phyloP scores from a whole-genome alignment of 2,329 filamentous ascomycete genomes.

The Penicillium sp. region DNA sequence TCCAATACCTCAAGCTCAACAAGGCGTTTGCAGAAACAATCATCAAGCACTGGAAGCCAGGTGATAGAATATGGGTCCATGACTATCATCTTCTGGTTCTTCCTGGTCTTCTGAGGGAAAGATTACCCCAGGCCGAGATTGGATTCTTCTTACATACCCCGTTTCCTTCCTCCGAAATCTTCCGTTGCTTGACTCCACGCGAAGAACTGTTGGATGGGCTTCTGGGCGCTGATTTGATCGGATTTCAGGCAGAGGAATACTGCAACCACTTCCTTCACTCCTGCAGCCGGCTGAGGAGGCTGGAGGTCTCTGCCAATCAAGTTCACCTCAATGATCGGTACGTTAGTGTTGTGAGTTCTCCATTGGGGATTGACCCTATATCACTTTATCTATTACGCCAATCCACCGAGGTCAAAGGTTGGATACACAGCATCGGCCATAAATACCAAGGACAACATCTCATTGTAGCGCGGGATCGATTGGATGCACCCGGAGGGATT shows the following conservation, averaged over 20 bases:
- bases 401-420: conserved; percentile 69
- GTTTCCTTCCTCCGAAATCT: conserved; percentile 93
- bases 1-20: conserved; percentile 88
- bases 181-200: conserved; percentile 80
- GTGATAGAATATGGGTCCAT: conserved; percentile 89
- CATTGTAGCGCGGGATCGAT: conserved; percentile 89
- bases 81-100: conserved; percentile 92
- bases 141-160: conserved; percentile 93
- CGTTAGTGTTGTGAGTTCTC: conserved; percentile 75
- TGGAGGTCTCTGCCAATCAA: conserved; percentile 81
- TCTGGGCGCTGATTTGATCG: conserved; percentile 85
- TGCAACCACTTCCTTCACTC: conserved; percentile 91
- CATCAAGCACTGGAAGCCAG: conserved; percentile 83
- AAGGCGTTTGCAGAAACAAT: conserved; percentile 89
- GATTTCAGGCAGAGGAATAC: conserved; percentile 92
- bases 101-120: conserved; percentile 80
- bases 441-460: conserved; percentile 83
- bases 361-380: conserved; percentile 83
- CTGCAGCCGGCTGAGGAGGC: conserved; percentile 79
- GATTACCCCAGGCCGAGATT: conserved; percentile 81
- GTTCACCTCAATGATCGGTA: conserved; percentile 86
- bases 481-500: conserved; percentile 87
- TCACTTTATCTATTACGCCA: conserved; percentile 68
- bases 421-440: conserved; percentile 75
- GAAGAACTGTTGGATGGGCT: conserved; percentile 85